Conservation (phyloP, 2,329 filamentous ascomycete species). For the Scytalidium sp. region DNA sequence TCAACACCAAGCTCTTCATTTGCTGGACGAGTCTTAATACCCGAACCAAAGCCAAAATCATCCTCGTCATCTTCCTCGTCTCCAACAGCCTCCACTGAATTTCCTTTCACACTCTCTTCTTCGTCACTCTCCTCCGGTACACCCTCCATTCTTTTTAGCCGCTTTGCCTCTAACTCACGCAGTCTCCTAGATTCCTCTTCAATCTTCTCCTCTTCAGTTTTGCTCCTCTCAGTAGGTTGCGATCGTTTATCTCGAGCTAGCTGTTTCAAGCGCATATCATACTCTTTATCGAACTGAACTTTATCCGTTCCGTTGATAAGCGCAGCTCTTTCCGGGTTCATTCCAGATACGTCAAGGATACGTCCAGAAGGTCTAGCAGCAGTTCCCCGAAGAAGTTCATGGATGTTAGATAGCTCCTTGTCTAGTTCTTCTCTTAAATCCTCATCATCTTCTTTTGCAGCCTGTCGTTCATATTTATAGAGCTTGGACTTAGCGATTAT, state of each 20-base stretch:
- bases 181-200: constrained; percentile 74
- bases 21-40: constrained; percentile 47
- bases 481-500: constrained; percentile 96
- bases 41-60: constrained; percentile 57
- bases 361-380: constrained; percentile 43
- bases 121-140: constrained; percentile 68
- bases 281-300: constrained; percentile 75
- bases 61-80: constrained; percentile 45
- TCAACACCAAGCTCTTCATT: constrained; percentile 68
- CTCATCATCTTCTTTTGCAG: constrained; percentile 88
- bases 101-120: constrained; percentile 47
- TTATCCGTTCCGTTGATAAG: constrained; percentile 60
- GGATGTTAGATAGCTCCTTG: constrained; percentile 75
- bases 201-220: constrained; percentile 83
- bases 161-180: constrained; percentile 78
- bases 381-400: constrained; percentile 63
- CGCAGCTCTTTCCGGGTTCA: constrained; percentile 62
- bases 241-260: constrained; percentile 82
- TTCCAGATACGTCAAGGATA: constrained; percentile 36
- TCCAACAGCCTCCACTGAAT: constrained; percentile 33
- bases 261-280: constrained; percentile 79
- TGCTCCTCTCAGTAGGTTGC: constrained; percentile 80
- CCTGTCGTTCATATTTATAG: constrained; percentile 91
- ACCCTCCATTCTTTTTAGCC: constrained; percentile 83
- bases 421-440: constrained; percentile 83